Base-by-base conservation (phyloP, 768 basidiomycete species). In the Xerocomus brunneocitrinus region DNA sequence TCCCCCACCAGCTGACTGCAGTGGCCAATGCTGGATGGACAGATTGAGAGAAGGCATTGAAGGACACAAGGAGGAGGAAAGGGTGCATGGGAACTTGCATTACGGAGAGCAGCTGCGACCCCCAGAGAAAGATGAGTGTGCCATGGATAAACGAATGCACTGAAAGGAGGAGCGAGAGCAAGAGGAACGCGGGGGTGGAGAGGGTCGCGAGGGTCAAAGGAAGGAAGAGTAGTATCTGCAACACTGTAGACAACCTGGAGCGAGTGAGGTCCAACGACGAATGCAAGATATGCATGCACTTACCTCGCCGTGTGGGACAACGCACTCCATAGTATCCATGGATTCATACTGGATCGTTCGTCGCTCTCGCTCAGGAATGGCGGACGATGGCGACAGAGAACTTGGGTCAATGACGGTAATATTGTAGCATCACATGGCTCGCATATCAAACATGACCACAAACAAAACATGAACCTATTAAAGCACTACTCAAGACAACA, bases 11-110 rank as follows among this genome's bases (percentile, higher is more conserved):
- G 41, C 76, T 74, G 8, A 83, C 79, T 14, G 83, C 79, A 12
- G 72, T 76, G 9, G 78, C 59, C 6, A 91, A 66, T 67, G 74
- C 77, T 8, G 85, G 82, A 55, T 80, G 76, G 24, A 80, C 78
- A 25, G 82, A 73, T 22, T 84, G 77, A 2, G 89, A 81, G 69
- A 91, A 91, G 35, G 84, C 77, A 66, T 93, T 93, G 79, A 93
- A 93, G 67, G 82, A 89, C 53, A 92, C 81, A 46, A 93, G 84
- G 40, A 93, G 82, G 32, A 93, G 78, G 70, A 92, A 89, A 0
- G 90, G 84, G 67, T 92, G 90, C 76, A 91, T 84, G 8, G 91
- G 91, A 31, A 92, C 80, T 71, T 93, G 91, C 52, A 91, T 75
- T 54, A 93, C 77, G 13, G 88, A 83, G 47, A 92, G 76, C 13